Base-by-base conservation (phyloP, 768 basidiomycete species). In the Phlebiopsis flavidoalba region DNA sequence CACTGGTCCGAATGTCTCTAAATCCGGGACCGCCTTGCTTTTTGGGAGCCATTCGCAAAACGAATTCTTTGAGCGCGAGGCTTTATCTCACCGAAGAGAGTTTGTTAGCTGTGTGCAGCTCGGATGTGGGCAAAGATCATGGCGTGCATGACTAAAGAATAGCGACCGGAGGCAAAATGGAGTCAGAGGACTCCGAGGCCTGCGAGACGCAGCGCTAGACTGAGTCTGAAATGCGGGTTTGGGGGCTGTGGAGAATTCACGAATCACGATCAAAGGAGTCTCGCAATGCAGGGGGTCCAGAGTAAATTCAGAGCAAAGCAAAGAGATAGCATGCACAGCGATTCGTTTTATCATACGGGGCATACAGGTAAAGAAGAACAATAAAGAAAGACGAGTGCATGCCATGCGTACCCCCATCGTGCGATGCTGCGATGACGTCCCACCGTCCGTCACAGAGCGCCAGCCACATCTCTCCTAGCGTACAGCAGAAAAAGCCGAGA, bases 321-420 rank as follows among this genome's bases (percentile, higher is more conserved):
- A 45, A 45, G 11, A 45, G 54, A 61, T 61, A 58, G 63, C 63
- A 64, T 64, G 63, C 63, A 58, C 63, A 58, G 60, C 56, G 49
- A 52, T 63, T 56, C 36, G 52, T 64, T 65, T 61, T 64, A 62
- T 67, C 64, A 70, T 68, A 70, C 50, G 59, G 61, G 65, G 66
- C 67, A 70, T 70, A 70, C 69, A 70, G 31, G 59, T 59, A 58
- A n/a, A 63, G 55, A 46, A 51, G 58, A 53, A 57, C 35, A 59
- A 53, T 56, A 63, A 59, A 59, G 57, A 64, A 62, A 61, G 54
- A 61, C 61, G 54, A 48, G 62, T 54, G 66, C 64, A 66, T 68
- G 69, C 69, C 64, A 63, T 36, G 58, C 63, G 64, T 64, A 67
- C 63, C 64, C 63, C 55, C 61, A 63, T 48, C 50, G 53, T 58